phyloP scores from a whole-genome alignment of 2,329 filamentous ascomycete genomes.

The Colletotrichum falcatum region DNA sequence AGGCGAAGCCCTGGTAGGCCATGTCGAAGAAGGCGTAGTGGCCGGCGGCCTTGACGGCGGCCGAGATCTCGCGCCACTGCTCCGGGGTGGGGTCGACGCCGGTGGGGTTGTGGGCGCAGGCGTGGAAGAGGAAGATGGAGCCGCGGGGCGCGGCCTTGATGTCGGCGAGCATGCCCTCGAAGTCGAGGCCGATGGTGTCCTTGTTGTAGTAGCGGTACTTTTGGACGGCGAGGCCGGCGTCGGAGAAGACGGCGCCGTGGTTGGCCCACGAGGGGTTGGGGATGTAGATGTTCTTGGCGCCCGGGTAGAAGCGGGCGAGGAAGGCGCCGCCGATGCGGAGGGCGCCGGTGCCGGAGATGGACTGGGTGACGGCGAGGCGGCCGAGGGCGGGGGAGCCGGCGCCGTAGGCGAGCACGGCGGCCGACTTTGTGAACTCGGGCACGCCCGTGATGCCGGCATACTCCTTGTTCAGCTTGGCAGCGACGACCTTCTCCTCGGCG shows the following conservation, averaged over 20 bases:
- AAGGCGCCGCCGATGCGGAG: constrained; percentile 95
- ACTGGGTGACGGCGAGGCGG: constrained; percentile 92
- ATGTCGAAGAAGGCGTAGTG: constrained; percentile 99
- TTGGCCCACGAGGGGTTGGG: constrained; percentile 98
- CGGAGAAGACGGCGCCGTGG: constrained; percentile 95
- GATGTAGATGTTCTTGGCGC: constrained; percentile 95
- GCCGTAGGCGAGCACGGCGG: constrained; percentile 92
- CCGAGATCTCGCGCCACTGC: constrained; percentile 93
- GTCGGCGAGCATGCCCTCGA: constrained; percentile 91
- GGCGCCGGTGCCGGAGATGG: constrained; percentile 97
- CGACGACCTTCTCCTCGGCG: constrained; percentile 88
- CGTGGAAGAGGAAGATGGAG: constrained; percentile 94
- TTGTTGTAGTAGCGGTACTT: constrained; percentile 99
- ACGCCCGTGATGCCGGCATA: constrained; percentile 98
- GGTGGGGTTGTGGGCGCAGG: constrained; percentile 97
- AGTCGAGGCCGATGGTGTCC: constrained; percentile 97
- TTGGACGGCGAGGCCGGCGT: constrained; percentile 89
- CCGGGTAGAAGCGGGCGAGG: constrained; percentile 90
- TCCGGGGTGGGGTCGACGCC: constrained; percentile 92
- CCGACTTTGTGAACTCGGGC: constrained; percentile 91
- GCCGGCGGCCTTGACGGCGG: constrained; percentile 84
- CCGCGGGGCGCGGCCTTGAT: constrained; percentile 88
- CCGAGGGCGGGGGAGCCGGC: constrained; percentile 79
- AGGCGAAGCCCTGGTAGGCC: constrained; percentile 99
- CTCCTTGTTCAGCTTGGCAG: constrained; percentile 89